These are phyloP conservation scores for Zelonia costaricensis DNA, from an alignment of 208 protist genomes.

Conservation along the genomic window DNA sequence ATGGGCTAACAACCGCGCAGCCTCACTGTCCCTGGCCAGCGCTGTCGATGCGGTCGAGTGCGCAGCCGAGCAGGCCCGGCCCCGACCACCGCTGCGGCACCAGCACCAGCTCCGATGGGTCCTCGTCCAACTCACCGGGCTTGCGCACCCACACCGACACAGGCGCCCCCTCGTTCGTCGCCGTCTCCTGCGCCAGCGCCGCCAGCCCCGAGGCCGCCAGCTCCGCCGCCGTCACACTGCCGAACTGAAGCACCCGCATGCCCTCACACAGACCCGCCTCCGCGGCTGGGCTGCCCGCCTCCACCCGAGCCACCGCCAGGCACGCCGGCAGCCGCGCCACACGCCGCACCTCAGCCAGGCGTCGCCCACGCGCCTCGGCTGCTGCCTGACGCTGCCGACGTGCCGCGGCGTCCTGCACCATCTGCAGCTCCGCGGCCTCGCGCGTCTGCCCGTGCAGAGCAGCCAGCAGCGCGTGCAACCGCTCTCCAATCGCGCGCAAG, in stretches of 20 bases:
- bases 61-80: conserved; percentile 75
- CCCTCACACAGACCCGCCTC: conserved; percentile 53
- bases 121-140: conserved; percentile 16
- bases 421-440: conserved; percentile 56
- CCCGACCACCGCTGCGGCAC: conserved; percentile 72
- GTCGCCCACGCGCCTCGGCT: conserved; percentile 29
- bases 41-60: conserved; percentile 48
- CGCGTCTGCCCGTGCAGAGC: conserved; percentile 55
- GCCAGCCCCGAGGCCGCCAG: conserved; percentile 30
- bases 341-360: conserved; percentile 37
- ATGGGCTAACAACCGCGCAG: too few relatives aligned
- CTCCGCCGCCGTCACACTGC: conserved; percentile 41
- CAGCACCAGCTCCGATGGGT: conserved; percentile 48
- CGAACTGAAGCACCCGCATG: conserved; percentile 64
- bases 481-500: conserved; percentile 43
- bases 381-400: conserved; percentile 31
- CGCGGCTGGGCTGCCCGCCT: conserved; percentile 50
- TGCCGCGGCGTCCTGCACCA: conserved; percentile 34
- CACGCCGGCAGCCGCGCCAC: conserved; percentile 37
- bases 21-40: too few relatives aligned
- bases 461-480: conserved; percentile 58
- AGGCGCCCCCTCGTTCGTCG: conserved; percentile 39
- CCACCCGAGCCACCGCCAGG: conserved; percentile 44
- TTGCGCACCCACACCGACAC: conserved; percentile 71
- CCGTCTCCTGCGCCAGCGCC: conserved; percentile 42